phyloP scores from a whole-genome alignment of 371 early-diverging fungal genomes.

The Rhizopus sp. region DNA sequence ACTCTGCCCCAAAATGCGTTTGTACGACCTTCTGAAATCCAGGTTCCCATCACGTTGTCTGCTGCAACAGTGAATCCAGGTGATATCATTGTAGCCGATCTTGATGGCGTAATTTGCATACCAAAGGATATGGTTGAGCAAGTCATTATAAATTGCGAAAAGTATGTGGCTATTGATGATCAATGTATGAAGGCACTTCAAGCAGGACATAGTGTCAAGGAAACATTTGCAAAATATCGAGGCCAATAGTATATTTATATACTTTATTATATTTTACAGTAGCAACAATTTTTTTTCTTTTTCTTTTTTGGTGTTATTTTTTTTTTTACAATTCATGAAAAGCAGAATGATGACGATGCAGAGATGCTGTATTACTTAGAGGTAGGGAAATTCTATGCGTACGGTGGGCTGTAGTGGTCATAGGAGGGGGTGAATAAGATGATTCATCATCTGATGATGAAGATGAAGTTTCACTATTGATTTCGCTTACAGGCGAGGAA shows the following conservation, averaged over 20 bases:
- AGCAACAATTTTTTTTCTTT: background rate
- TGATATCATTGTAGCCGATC: constrained; percentile 80
- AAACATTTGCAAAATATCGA: constrained; percentile 72
- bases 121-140: constrained; percentile 56
- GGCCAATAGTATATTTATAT: background rate
- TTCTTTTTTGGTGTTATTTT: background rate
- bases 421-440: constrained; percentile 1
- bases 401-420: background rate
- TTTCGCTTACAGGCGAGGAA: constrained; percentile 18
- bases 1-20: constrained; percentile 71
- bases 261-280: background rate
- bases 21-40: constrained; percentile 63
- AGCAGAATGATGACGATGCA: constrained; percentile 3
- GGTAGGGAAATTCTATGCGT: background rate
- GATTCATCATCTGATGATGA: constrained; percentile 1
- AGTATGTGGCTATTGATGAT: constrained; percentile 62
- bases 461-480: background rate
- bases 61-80: constrained; percentile 60
- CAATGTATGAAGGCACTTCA: constrained; percentile 71
- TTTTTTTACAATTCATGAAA: constrained; percentile 7
- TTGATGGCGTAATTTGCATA: constrained; percentile 76
- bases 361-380: background rate
- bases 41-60: constrained; percentile 62
- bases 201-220: constrained; percentile 60
- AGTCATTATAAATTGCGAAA: constrained; percentile 58